Conservation (phyloP, 2,329 filamentous ascomycete species). For the Dactylonectria estremocensis region DNA sequence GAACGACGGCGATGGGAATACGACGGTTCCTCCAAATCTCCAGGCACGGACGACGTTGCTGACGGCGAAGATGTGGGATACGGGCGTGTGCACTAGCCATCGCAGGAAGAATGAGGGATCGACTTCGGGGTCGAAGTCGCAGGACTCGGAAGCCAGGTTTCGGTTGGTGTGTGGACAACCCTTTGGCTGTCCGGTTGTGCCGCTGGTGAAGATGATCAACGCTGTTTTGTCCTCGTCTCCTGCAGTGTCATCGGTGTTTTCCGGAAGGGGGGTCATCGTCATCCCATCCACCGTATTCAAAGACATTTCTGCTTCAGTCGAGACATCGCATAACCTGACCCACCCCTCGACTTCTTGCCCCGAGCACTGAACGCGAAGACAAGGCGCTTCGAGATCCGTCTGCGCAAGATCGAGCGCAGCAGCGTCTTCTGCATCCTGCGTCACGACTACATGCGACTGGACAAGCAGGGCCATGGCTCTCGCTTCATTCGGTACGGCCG, state of each 20-base stretch:
- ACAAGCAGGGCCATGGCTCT: slow-evolving; percentile 42
- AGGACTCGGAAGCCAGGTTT: slow-evolving; percentile 57
- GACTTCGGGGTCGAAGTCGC: slow-evolving; percentile 55
- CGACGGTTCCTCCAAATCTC: slow-evolving; percentile 52
- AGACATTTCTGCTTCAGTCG: background rate
- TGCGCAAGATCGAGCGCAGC: slow-evolving; percentile 36
- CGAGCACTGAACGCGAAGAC: slow-evolving; percentile 47
- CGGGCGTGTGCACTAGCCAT: slow-evolving; percentile 58
- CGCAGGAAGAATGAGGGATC: slow-evolving; percentile 48
- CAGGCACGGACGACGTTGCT: slow-evolving; percentile 57
- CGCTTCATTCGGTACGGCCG: slow-evolving; percentile 45
- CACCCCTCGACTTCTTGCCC: slow-evolving; percentile 37
- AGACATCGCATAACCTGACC: slow-evolving; percentile 36
- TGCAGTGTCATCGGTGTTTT: background rate
- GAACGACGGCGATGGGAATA: slow-evolving; percentile 56
- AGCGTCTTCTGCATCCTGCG: slow-evolving; percentile 48
- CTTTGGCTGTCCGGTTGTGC: slow-evolving; percentile 65
- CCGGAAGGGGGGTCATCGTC: background rate
- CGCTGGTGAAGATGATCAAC: slow-evolving; percentile 65
- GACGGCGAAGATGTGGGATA: slow-evolving; percentile 57
- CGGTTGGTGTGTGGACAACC: slow-evolving; percentile 59
- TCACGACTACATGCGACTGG: slow-evolving; percentile 51
- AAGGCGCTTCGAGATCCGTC: background rate
- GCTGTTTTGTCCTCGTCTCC: slow-evolving; percentile 48
- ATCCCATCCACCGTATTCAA: background rate